phyloP scores from a whole-genome alignment of 257 asterid genomes.

The Paraleonurus japonicus region DNA sequence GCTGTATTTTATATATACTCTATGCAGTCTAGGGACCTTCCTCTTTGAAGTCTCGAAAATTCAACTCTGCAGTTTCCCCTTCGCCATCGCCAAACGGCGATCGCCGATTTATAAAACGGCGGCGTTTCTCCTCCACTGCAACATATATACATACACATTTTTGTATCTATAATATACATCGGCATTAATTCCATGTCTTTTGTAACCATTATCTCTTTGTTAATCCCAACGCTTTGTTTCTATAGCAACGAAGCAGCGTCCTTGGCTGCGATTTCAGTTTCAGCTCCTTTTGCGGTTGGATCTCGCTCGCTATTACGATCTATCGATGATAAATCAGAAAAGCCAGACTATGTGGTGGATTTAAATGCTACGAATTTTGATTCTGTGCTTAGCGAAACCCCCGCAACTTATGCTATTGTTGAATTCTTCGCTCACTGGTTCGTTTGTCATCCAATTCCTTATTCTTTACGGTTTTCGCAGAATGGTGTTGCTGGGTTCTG shows the following conservation, averaged over 20 bases:
- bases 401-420: slow-evolving; percentile 69
- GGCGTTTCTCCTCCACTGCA: background rate
- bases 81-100: slow-evolving; percentile 31
- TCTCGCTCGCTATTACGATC: slow-evolving; percentile 70
- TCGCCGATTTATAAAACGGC: slow-evolving; percentile 26
- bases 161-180: slow-evolving; percentile 19
- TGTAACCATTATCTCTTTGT: slow-evolving; percentile 24
- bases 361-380: slow-evolving; percentile 73
- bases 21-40: slow-evolving; percentile 2
- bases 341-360: slow-evolving; percentile 60
- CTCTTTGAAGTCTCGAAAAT: slow-evolving; percentile 13
- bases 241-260: slow-evolving; percentile 31
- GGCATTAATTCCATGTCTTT: slow-evolving; percentile 32
- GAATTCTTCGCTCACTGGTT: slow-evolving; percentile 93
- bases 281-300: slow-evolving; percentile 41
- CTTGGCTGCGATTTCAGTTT: slow-evolving; percentile 18
- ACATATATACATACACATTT: slow-evolving; percentile 21
- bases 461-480: background rate
- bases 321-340: slow-evolving; percentile 37
- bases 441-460: slow-evolving; percentile 8
- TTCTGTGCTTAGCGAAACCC: slow-evolving; percentile 62
- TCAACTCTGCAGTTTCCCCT: slow-evolving; percentile 25
- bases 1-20: background rate
- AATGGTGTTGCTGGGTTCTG: background rate
- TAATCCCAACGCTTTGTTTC: slow-evolving; percentile 34